Evolutionary conservation across 192 early-diverging fungal species (phyloP).

Genomic region (Linnemannia elongata): DNA sequence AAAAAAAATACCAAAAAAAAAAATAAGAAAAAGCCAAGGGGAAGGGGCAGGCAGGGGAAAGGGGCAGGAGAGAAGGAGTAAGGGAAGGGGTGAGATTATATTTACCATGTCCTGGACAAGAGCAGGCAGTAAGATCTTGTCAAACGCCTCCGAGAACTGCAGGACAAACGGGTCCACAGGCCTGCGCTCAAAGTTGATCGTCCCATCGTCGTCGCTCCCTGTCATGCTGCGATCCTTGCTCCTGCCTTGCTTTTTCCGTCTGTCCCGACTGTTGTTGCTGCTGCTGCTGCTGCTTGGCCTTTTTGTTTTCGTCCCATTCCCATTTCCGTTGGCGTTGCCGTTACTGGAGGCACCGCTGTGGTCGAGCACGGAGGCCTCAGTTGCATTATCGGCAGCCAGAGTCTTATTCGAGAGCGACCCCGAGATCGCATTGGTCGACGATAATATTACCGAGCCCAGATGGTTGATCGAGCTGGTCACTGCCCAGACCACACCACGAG

Average conservation of each 20-base stretch:
- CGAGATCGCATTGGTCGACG: constrained; percentile 41
- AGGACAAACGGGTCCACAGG: constrained; percentile 38
- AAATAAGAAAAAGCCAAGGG: background rate
- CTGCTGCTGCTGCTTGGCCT: background rate
- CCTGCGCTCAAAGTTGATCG: background rate
- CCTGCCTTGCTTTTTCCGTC: background rate
- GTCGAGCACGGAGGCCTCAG: constrained; percentile 4
- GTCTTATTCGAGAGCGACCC: constrained; percentile 28
- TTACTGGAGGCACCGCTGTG: background rate
- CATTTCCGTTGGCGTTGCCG: background rate
- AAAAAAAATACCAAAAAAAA: constrained; percentile 7
- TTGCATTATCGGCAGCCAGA: background rate
- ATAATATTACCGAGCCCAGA: constrained; percentile 44
- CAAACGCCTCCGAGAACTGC: constrained; percentile 46
- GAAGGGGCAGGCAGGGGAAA: too few relatives aligned
- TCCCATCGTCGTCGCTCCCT: background rate
- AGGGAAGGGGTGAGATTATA: background rate
- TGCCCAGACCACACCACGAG: constrained; percentile 45
- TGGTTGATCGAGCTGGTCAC: constrained; percentile 55
- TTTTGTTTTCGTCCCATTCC: background rate
- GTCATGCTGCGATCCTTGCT: background rate
- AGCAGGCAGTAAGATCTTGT: constrained; percentile 41
- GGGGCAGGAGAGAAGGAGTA: background rate
- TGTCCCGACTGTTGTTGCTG: background rate
- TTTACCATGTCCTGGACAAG: constrained; percentile 51